phyloP scores from a whole-genome alignment of 2,329 filamentous ascomycete species.

The Paecilomyces sp. region DNA sequence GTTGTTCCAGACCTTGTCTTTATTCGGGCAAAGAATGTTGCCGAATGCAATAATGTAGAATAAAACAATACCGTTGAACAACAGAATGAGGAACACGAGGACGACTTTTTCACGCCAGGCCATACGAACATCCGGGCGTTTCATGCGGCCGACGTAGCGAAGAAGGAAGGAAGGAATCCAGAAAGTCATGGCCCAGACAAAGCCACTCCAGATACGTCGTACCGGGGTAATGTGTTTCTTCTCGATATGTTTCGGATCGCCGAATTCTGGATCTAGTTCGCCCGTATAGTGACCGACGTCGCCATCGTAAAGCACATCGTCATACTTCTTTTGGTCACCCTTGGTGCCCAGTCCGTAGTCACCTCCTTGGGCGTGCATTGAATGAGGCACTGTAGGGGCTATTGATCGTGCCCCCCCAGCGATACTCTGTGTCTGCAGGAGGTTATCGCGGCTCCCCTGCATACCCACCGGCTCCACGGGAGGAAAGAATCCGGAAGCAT shows the following conservation, averaged over 20 bases:
- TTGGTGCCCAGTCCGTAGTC: constrained; percentile 87
- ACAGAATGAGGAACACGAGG: constrained; percentile 68
- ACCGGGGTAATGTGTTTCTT: constrained; percentile 56
- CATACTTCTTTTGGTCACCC: constrained; percentile 69
- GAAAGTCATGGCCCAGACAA: constrained; percentile 84
- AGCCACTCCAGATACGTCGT: constrained; percentile 69
- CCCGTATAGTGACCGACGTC: constrained; percentile 60
- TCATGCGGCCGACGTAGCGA: constrained; percentile 83
- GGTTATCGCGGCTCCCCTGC: constrained; percentile 65
- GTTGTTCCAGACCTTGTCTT: constrained; percentile 76
- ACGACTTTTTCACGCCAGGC: constrained; percentile 96
- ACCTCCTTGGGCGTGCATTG: constrained; percentile 50
- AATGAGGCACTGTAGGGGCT: constrained; percentile 41
- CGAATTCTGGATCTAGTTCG: constrained; percentile 68
- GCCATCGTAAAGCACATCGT: constrained; percentile 63
- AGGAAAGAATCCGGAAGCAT: constrained; percentile 61
- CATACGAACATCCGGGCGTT: constrained; percentile 90
- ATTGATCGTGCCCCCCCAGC: constrained; percentile 49
- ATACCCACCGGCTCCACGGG: constrained; percentile 54
- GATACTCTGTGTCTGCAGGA: constrained; percentile 49
- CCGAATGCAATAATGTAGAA: constrained; percentile 93
- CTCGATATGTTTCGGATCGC: constrained; percentile 68
- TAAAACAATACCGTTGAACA: constrained; percentile 74
- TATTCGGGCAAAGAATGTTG: constrained; percentile 78
- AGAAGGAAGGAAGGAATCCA: constrained; percentile 88